Base-by-base conservation (phyloP, 176 grass and related monocot species). In the Rhynchospora pubera region DNA sequence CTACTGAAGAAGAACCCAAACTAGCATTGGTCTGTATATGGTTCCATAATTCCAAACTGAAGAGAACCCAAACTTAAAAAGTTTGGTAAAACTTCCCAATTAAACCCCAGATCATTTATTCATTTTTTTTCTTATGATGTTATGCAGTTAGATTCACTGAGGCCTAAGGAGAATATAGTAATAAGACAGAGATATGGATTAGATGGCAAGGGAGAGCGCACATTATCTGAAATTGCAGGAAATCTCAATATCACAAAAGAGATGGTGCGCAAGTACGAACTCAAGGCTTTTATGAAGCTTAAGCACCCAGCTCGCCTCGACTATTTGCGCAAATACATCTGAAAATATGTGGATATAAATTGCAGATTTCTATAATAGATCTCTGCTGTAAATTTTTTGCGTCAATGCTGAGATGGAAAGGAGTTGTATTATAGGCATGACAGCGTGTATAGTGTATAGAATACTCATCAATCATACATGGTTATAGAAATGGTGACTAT, bases 231-330 rank as follows among this genome's bases (percentile, higher is more conserved):
- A 90, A 86, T 97, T 57, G 92, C 88, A 5, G 89, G 92, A 2
- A 97, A 97, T 60, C 90, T 97, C 18, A 92, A 52, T 58, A 97
- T 97, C 78, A 94, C 95, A 0, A 87, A 90, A 82, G 92, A 97
- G 75, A 94, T 94, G 95, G 95, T 92, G 9, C 86, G 95, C 68
- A 94, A 97, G 83, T 80, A 97, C 70, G 95, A 97, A 87, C 65
- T 97, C 75, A 97, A 97, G 90, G 95, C 92, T 26, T 87, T 97
- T 22, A 94, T 97, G 87, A 97, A 97, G 90, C 92, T 97, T 64
- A 97, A 94, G 57, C 95, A 97, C 83, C 95, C 95, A 1, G 84
- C 92, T 0, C 78, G 95, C 8, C 88, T 97, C 16, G 92, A 94
- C 1, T 97, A 97, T 85, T 86, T 97, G 13, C 88, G 92, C 68